Evolutionary conservation across 805 yeast genomes (phyloP).

Genomic region (Saccharomycopsis lassenensis): DNA sequence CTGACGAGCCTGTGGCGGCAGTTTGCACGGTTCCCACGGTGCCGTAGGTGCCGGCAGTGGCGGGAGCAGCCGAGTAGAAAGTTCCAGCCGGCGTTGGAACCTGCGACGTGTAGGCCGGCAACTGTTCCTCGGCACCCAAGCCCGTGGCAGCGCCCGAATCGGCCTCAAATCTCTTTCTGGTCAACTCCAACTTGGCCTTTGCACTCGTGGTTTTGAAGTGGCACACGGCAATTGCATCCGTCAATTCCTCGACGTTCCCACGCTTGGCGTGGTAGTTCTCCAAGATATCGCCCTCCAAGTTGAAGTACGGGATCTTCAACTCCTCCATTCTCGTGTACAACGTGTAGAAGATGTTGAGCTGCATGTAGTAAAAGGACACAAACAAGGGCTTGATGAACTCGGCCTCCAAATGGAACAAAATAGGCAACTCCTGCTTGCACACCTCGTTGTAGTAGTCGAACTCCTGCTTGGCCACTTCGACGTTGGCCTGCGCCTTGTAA

Average conservation of each 20-base stretch:
- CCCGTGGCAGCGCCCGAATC: constrained; percentile 19
- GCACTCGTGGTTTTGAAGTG: constrained; percentile 88
- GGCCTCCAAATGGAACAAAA: constrained; percentile 77
- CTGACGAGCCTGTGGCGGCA: background rate
- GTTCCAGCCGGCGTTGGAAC: background rate
- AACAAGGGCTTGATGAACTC: constrained; percentile 90
- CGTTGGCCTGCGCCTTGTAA: constrained; percentile 82
- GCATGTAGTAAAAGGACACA: constrained; percentile 94
- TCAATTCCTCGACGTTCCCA: constrained; percentile 81
- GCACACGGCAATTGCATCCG: constrained; percentile 83
- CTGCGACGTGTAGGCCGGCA: background rate
- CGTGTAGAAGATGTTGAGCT: constrained; percentile 91
- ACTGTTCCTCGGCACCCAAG: constrained; percentile 4
- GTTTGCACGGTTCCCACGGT: background rate
- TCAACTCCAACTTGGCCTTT: constrained; percentile 70
- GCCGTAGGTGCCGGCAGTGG: background rate
- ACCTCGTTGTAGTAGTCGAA: constrained; percentile 92
- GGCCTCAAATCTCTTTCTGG: constrained; percentile 60
- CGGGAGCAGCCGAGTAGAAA: constrained; percentile 1
- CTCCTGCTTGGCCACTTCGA: constrained; percentile 88
- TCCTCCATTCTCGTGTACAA: constrained; percentile 86
- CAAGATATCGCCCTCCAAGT: constrained; percentile 70
- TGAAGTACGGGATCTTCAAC: constrained; percentile 94
- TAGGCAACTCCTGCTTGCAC: constrained; percentile 84
- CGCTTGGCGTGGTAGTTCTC: constrained; percentile 72